phyloP scores from a whole-genome alignment of 305 asterid genomes.

The Plantago coronopus region DNA sequence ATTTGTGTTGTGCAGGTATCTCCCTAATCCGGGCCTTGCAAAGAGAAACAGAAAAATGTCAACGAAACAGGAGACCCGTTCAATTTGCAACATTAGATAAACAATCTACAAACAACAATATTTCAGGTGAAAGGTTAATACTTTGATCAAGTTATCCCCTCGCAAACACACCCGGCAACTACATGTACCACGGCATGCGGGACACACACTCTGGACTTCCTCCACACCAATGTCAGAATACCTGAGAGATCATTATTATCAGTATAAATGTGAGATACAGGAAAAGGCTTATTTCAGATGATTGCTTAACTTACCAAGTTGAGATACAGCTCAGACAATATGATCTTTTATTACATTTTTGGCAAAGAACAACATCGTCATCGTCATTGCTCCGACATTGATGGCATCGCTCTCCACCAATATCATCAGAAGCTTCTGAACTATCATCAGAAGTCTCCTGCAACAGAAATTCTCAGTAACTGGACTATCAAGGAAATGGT shows the following conservation, averaged over 20 bases:
- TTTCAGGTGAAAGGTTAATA: slow-evolving; percentile 36
- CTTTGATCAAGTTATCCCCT: slow-evolving; percentile 89
- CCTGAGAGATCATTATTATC: slow-evolving; percentile 46
- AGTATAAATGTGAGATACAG: slow-evolving; percentile 20
- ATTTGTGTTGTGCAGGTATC: slow-evolving; percentile 74
- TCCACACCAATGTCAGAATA: slow-evolving; percentile 66
- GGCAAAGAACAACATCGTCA: slow-evolving; percentile 69
- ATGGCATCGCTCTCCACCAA: slow-evolving; percentile 86
- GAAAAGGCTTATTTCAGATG: slow-evolving; percentile 5
- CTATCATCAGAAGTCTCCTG: slow-evolving; percentile 79
- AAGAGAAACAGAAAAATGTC: slow-evolving; percentile 1
- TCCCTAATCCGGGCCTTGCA: slow-evolving; percentile 79
- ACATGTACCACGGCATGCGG: slow-evolving; percentile 95
- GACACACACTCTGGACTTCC: slow-evolving; percentile 82
- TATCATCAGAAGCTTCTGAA: slow-evolving; percentile 72
- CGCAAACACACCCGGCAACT: slow-evolving; percentile 87
- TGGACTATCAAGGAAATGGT: background rate
- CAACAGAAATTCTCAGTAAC: slow-evolving; percentile 16
- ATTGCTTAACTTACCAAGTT: slow-evolving; percentile 61
- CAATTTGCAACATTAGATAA: slow-evolving; percentile 12
- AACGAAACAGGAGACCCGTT: slow-evolving; percentile 18
- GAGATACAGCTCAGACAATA: slow-evolving; percentile 87
- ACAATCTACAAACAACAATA: slow-evolving; percentile 15
- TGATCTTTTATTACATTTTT: slow-evolving; percentile 84
- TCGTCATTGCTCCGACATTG: slow-evolving; percentile 68